Conservation (phyloP, 371 early-diverging fungal genomes). For the Saksenaea oblongispora region DNA sequence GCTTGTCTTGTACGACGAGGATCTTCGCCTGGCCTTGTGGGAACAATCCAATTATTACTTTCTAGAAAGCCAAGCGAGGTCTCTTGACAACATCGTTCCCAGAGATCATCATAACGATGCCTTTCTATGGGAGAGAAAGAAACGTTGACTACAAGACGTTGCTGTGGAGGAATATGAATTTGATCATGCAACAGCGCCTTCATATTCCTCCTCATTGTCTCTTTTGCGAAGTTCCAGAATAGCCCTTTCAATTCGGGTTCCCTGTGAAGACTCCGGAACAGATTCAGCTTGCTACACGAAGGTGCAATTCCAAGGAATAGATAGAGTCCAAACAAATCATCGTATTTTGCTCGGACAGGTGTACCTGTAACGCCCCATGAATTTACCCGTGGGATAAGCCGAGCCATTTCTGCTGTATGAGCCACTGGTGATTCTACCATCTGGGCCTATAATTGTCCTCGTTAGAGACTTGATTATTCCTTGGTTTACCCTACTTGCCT, state of each 20-base stretch:
- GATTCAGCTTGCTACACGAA: constrained; percentile 20
- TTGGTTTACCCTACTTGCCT: constrained; percentile 21
- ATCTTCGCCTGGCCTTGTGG: background rate
- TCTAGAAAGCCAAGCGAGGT: constrained; percentile 22
- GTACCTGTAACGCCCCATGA: constrained; percentile 79
- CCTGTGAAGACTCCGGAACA: constrained; percentile 17
- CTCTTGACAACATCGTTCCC: constrained; percentile 40
- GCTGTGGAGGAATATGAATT: constrained; percentile 60
- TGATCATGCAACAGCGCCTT: constrained; percentile 55
- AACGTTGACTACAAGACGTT: constrained; percentile 45
- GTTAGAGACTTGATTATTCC: background rate
- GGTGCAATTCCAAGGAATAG: constrained; percentile 46
- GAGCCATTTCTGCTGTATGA: constrained; percentile 56
- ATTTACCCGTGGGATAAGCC: constrained; percentile 56
- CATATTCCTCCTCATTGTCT: constrained; percentile 59
- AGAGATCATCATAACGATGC: constrained; percentile 62
- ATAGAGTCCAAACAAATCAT: constrained; percentile 57
- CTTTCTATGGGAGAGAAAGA: constrained; percentile 61
- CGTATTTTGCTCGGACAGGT: constrained; percentile 47
- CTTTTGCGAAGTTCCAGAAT: constrained; percentile 37
- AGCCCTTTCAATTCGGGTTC: constrained; percentile 16
- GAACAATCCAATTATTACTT: constrained; percentile 20
- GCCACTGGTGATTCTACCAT: constrained; percentile 59
- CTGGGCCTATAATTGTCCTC: constrained; percentile 56
- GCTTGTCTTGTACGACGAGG: background rate